Percentiles rank a stretch among this genome's conserved stretches.
phyloP scores from a whole-genome alignment of 208 protist species.

The Crithidia fasciculata region DNA sequence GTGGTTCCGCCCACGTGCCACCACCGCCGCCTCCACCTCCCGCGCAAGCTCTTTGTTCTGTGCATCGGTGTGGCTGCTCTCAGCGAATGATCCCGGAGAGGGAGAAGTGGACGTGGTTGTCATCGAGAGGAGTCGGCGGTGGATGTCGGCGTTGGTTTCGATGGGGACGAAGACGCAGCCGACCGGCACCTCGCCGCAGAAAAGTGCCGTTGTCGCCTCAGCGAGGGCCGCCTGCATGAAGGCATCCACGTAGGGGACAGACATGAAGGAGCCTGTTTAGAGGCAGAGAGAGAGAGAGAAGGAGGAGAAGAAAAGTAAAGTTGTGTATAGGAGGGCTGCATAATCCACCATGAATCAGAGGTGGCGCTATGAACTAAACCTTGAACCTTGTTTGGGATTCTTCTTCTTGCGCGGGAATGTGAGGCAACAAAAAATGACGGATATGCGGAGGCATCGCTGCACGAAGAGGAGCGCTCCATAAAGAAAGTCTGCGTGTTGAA shows the following conservation, averaged over 20 bases:
- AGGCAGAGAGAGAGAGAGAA: slow-evolving; percentile 7
- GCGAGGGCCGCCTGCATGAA: slow-evolving; percentile 78
- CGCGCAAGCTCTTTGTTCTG: neutral
- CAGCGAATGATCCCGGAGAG: no score
- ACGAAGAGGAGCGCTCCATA: no score
- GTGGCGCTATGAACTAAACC: neutral
- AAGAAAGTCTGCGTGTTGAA: no score
- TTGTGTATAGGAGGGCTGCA: neutral
- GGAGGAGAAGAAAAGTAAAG: slow-evolving; percentile 14
- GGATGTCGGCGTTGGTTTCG: slow-evolving; percentile 15
- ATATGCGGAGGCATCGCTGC: no score
- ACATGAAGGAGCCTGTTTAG: slow-evolving; percentile 10
- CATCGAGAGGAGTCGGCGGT: slow-evolving; percentile 3
- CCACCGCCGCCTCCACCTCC: slow-evolving; percentile 9
- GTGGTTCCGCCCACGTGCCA: slow-evolving; percentile 77
- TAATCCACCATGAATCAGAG: neutral
- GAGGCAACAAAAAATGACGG: no score
- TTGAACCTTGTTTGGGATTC: no score
- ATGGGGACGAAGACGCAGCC: slow-evolving; percentile 92
- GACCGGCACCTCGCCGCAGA: slow-evolving; percentile 94
- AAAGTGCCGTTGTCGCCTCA: slow-evolving; percentile 62
- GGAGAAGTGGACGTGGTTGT: neutral
- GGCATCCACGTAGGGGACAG: slow-evolving; percentile 49
- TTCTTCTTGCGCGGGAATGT: no score
- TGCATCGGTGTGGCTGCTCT: no score